Conservation (phyloP, 192 early-diverging fungal species). For the Podila epigama region DNA sequence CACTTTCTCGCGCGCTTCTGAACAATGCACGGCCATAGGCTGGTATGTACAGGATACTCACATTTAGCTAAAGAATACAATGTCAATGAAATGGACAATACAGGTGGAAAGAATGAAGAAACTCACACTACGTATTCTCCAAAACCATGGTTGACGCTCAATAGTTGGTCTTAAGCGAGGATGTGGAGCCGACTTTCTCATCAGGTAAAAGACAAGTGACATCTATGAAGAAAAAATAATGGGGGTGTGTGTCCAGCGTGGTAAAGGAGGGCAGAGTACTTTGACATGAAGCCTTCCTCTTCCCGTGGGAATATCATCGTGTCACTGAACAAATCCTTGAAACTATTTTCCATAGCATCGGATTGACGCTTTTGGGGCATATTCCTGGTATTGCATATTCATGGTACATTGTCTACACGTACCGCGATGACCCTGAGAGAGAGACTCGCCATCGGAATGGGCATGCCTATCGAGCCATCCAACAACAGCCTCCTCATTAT, state of each 20-base stretch:
- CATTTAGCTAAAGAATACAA: no score
- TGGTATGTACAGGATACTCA: no score
- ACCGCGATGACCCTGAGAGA: constrained; percentile 28
- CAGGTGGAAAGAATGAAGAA: no score
- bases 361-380: constrained; percentile 36
- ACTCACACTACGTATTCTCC: not conserved
- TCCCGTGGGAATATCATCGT: not conserved
- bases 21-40: no score
- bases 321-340: not conserved
- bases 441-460: constrained; percentile 4
- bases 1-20: no score
- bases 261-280: no score
- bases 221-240: not conserved
- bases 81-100: no score
- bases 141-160: not conserved
- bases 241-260: not conserved
- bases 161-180: constrained; percentile 31
- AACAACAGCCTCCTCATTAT: constrained; percentile 18
- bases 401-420: constrained; percentile 34
- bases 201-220: constrained; percentile 6
- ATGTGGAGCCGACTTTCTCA: constrained; percentile 34
- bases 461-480: constrained; percentile 18
- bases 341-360: constrained; percentile 17
- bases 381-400: constrained; percentile 32
- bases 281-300: not conserved